Base-by-base conservation (phyloP, 2,329 filamentous ascomycete species). In the Calcarisporium arbuscula region DNA sequence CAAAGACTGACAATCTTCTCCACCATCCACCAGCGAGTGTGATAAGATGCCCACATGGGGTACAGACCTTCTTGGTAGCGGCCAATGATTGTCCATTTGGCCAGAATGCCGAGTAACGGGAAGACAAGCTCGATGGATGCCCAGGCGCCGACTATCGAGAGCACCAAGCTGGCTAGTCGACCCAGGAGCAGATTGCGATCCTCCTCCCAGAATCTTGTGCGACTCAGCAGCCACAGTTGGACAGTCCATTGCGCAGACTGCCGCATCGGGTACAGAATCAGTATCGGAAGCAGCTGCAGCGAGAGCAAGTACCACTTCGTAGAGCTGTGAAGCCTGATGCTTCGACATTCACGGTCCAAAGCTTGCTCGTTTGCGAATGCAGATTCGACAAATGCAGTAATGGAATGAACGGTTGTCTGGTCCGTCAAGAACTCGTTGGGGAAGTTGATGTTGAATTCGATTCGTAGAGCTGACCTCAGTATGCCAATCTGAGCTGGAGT, bases 21-120 rank as follows among this genome's bases (percentile, higher is more conserved):
- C 2, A 67, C 64, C 35, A 77, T 44, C 73, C 73, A 77, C 73
- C 73, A 77, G 8, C 70, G 60, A 0, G 69, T 75, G 47, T 77
- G 72, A 45, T 76, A 77, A 2, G 49, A 41, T 2, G 70, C 71
- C 73, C 73, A 77, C 72, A 77, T 77, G 3, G 73, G 72, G 44
- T 70, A 75, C 3, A 74, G 48, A 1, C 73, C 73, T 46, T 71
- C 62, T 22, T 56, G 58, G 47, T 73, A 68, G 2, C 63, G 62
- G 9, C 73, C 73, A 27, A 77, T 68, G 33, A 77, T 57, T 6
- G 68, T 28, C 73, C 72, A 77, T 47, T 77, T 77, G 31, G 64
- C 57, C 4, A 55, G 26, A 17, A 77, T 72, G n/a, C 64, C 70
- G 16, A 67, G 25, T 18, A 67, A 49, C 1, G 72, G 72, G 6